A percentile compares a stretch with the other conserved stretches of the same genome.
These are phyloP conservation scores for Wickerhamiella vanderwaltii DNA, from an alignment of 805 yeast species.

Conservation along the genomic window DNA sequence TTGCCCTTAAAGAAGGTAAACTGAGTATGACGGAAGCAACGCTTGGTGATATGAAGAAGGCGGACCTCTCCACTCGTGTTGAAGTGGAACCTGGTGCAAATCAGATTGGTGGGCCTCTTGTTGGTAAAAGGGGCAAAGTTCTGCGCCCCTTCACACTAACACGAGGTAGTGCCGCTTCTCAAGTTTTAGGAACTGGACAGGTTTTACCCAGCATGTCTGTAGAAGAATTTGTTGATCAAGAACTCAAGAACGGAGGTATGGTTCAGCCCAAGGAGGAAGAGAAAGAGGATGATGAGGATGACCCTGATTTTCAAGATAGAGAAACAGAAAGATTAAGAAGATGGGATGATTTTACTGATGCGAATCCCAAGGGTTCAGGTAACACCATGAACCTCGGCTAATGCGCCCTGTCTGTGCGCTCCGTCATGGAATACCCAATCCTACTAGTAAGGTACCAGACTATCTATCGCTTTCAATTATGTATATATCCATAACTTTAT, in stretches of 20 bases:
- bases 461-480: too few relatives aligned
- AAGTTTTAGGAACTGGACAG: conserved; percentile 87
- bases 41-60: neutral
- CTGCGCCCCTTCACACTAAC: conserved; percentile 73
- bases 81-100: neutral
- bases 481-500: too few relatives aligned
- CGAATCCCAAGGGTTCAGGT: conserved; percentile 79
- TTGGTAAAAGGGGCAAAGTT: conserved; percentile 53
- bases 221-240: conserved; percentile 82
- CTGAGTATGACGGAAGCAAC: neutral
- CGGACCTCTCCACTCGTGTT: neutral
- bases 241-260: conserved; percentile 75
- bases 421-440: too few relatives aligned
- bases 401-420: too few relatives aligned
- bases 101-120: conserved; percentile 2
- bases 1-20: neutral
- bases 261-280: conserved; percentile 24
- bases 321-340: conserved; percentile 66
- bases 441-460: too few relatives aligned
- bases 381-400: conserved; percentile 63
- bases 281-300: conserved; percentile 51
- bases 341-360: conserved; percentile 92
- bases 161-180: conserved; percentile 35
- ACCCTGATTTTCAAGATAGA: conserved; percentile 39
- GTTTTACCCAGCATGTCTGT: conserved; percentile 86